A percentile compares a stretch with the other conserved stretches of the same genome.
Evolutionary conservation across 1,139 yeast genomes (phyloP).

Genomic region (Blastobotrys illinoisensis): DNA sequence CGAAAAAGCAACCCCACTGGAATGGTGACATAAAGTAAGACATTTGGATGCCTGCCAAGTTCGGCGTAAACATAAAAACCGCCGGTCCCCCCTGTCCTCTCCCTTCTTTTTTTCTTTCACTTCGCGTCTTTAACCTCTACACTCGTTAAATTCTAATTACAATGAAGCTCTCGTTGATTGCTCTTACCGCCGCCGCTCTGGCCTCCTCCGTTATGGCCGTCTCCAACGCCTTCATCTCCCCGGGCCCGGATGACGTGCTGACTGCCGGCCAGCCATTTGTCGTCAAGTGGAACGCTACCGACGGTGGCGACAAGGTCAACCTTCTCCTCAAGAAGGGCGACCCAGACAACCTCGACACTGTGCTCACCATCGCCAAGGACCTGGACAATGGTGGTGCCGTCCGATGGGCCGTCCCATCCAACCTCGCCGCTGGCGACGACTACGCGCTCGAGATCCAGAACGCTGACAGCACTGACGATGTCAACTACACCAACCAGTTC

Average conservation of each 20-base stretch:
- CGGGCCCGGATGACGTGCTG: conserved; percentile 26
- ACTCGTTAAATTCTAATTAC: conserved; percentile 1
- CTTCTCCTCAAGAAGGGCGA: conserved; percentile 32
- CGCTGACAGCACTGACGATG: conserved; percentile 25
- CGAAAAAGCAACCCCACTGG: not conserved
- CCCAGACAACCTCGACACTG: conserved; percentile 29
- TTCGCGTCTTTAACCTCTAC: not conserved
- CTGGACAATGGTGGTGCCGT: conserved; percentile 36
- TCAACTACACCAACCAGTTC: conserved; percentile 36
- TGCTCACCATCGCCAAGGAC: conserved; percentile 32
- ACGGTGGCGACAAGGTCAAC: conserved; percentile 31
- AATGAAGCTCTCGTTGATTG: conserved; percentile 12
- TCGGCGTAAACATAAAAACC: not conserved
- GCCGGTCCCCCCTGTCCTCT: not conserved
- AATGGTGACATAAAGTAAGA: not conserved
- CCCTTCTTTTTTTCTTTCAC: not conserved
- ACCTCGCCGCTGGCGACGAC: conserved; percentile 27
- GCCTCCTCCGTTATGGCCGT: conserved; percentile 17
- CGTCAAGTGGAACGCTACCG: conserved; percentile 33
- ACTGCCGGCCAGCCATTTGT: conserved; percentile 32
- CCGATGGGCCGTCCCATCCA: conserved; percentile 34
- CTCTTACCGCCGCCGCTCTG: conserved; percentile 14
- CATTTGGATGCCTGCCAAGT: not conserved
- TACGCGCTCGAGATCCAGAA: conserved; percentile 33
- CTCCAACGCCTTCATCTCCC: conserved; percentile 32